Evolutionary conservation across 441 rosid genomes (phyloP), one percentile per base, ranked within the genome.

Genomic region (Jatropha podagrica): DNA sequence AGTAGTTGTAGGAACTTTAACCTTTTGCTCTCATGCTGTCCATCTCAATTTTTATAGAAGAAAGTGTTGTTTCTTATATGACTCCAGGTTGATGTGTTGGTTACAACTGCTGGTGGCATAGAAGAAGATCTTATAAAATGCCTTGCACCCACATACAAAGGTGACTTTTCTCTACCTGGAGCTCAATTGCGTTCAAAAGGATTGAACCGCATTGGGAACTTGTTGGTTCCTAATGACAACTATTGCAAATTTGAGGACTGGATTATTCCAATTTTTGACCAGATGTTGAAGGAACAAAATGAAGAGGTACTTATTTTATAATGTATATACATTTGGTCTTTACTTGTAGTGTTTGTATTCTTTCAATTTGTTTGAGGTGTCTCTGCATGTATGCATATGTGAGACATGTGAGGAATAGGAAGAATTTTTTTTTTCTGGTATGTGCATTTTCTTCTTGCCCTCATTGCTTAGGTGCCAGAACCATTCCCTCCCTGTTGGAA

Each of bases 221-320:
- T 95, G 81, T 78, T 93, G 82, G 91, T 92, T 87, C 98, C 99
- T 41, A 91, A 93, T 84, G 96, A 87, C 55, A 95, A 93, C 84
- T 91, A 93, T 79, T 93, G 97, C 86, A 95, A 93, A 84, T 93
- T 95, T 83, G 96, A 93, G 88, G 96, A 91, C 76, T 95, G 99
- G 99, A 87, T 95, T 69, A 83, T 91, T 80, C 99, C 98, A 1
- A 88, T 95, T 81, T 91, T 91, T 72, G 95, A 95, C 65, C 84
- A 88, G 78, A 93, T 95, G 97, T 77, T 91, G 87, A 89, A 90
- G 81, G 99, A 95, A 81, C 99, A 95, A 73, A 79, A 44, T 63
- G 91, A 93, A 88, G 87, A 91, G 93, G 98, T 92, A 72, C 52
- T 69, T n/a, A 41, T 38, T 75, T 41, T 2, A 23, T 60, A n/a